These are phyloP conservation scores for Gossypium sturtianum DNA, from an alignment of 345 rosid genomes.

Conservation along the genomic window DNA sequence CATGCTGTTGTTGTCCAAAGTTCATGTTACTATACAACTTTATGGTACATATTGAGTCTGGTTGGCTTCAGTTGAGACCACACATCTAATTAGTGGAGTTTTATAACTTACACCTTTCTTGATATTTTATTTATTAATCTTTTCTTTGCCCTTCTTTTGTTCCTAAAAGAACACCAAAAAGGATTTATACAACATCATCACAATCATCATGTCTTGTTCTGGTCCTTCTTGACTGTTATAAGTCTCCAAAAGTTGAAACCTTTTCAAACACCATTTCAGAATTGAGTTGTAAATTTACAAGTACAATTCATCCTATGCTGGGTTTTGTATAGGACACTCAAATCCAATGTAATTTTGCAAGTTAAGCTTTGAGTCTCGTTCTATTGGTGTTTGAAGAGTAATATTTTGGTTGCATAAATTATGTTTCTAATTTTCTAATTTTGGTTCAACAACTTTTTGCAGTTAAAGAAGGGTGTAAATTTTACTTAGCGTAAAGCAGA, in stretches of 20 bases:
- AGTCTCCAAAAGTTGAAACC: background rate
- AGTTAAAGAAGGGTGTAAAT: background rate
- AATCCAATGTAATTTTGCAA: constrained; percentile 1
- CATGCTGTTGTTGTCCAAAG: constrained; percentile 8
- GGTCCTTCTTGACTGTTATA: background rate
- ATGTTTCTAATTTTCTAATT: background rate
- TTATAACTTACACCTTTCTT: background rate
- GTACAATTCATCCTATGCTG: background rate
- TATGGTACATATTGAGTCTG: background rate
- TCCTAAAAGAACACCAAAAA: background rate
- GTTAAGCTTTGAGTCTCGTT: background rate
- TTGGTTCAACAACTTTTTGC: constrained; percentile 18
- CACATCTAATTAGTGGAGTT: constrained; percentile 1
- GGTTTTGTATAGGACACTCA: background rate
- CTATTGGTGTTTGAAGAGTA: background rate
- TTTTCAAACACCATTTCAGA: background rate
- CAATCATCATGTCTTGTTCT: background rate
- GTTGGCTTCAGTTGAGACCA: constrained; percentile 4
- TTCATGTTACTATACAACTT: background rate
- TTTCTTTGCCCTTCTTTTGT: background rate
- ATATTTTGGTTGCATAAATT: background rate
- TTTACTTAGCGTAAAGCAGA: constrained; percentile 1
- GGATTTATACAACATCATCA: background rate
- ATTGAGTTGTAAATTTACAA: background rate
- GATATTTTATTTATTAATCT: background rate